phyloP scores from a whole-genome alignment of 2,329 filamentous ascomycete species.

The Amphichorda felina region DNA sequence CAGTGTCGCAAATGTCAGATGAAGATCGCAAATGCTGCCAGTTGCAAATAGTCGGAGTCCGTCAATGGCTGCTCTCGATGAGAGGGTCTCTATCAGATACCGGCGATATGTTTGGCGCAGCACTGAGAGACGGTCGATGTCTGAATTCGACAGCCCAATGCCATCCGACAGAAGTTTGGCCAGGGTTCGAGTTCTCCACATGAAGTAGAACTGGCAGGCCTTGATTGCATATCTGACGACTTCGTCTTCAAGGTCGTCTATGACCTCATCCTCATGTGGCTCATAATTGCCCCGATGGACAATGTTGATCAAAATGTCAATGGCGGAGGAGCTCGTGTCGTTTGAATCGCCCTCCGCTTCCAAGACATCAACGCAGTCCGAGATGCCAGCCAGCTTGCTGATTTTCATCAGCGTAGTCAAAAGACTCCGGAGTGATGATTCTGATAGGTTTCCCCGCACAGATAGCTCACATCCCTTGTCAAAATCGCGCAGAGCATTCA shows the following conservation, averaged over 20 bases:
- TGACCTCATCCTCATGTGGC: slow-evolving; percentile 51
- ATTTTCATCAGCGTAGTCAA: slow-evolving; percentile 68
- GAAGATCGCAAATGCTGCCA: slow-evolving; percentile 69
- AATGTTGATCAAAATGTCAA: slow-evolving; percentile 61
- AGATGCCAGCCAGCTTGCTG: slow-evolving; percentile 67
- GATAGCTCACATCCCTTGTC: slow-evolving; percentile 62
- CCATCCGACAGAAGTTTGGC: slow-evolving; percentile 42
- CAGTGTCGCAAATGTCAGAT: slow-evolving; percentile 67
- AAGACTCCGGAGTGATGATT: slow-evolving; percentile 54
- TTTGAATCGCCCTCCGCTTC: slow-evolving; percentile 45
- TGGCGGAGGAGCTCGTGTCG: slow-evolving; percentile 38
- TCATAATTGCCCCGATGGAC: slow-evolving; percentile 62
- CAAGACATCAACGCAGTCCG: slow-evolving; percentile 63
- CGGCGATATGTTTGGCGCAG: slow-evolving; percentile 45
- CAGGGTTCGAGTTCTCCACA: slow-evolving; percentile 72
- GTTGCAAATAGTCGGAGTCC: slow-evolving; percentile 66
- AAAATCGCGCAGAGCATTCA: slow-evolving; percentile 61
- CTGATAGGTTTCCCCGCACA: slow-evolving; percentile 54
- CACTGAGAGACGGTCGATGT: slow-evolving; percentile 47
- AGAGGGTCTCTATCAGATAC: slow-evolving; percentile 56
- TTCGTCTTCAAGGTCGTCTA: slow-evolving; percentile 69
- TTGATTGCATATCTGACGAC: slow-evolving; percentile 67
- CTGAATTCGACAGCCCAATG: slow-evolving; percentile 39
- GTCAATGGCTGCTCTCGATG: slow-evolving; percentile 59
- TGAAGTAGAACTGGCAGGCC: slow-evolving; percentile 76